phyloP scores from a whole-genome alignment of 352 stramenopile genomes.

The Phytophthora capsici region DNA sequence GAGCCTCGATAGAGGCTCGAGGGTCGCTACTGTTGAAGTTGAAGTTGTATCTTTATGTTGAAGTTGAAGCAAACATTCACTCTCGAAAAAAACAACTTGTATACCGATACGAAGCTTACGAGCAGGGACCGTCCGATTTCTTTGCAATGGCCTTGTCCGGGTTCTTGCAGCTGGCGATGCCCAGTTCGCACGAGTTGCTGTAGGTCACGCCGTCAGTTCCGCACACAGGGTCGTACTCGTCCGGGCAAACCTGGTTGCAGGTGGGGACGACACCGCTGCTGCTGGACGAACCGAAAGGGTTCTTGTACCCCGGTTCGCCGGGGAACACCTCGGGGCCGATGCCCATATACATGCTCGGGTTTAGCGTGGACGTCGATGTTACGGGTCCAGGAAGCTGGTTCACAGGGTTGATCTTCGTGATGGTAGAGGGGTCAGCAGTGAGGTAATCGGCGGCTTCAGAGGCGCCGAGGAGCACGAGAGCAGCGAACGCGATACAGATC shows the following conservation, averaged over 20 bases:
- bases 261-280: not conserved
- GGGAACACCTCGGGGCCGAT: conserved; percentile 15
- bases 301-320: conserved; percentile 2
- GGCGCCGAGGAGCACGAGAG: not conserved
- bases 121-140: conserved; percentile 2
- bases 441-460: conserved; percentile 3
- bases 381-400: conserved; percentile 5
- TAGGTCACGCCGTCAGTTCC: conserved; percentile 15
- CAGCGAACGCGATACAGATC: not conserved
- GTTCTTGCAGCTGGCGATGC: conserved; percentile 11
- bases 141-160: not conserved
- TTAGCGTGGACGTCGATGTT: conserved; percentile 12
- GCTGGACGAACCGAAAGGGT: not conserved
- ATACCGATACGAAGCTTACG: not conserved
- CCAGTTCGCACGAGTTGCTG: conserved; percentile 20
- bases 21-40: too few species aligned
- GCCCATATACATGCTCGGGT: conserved; percentile 3
- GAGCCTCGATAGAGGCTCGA: too few species aligned
- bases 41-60: conserved; percentile 3
- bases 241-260: conserved; percentile 12
- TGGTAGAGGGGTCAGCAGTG: conserved; percentile 3
- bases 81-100: not conserved
- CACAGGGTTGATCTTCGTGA: conserved; percentile 3
- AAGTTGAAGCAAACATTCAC: conserved; percentile 3
- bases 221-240: conserved; percentile 16